phyloP scores from a whole-genome alignment of 306 rosid genomes.

The Sophora flavescens region DNA sequence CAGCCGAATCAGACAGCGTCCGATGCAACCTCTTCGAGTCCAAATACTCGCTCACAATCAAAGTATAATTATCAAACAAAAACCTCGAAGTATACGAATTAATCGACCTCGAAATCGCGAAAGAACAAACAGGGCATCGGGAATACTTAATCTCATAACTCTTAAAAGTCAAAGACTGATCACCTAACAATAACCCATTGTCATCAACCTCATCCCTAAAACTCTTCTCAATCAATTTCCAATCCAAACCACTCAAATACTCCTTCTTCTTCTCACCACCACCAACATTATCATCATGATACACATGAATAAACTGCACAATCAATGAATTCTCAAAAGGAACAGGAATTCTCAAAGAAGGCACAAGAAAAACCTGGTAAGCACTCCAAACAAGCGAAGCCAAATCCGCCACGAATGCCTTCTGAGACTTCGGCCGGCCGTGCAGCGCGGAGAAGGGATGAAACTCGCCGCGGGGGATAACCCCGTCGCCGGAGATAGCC shows the following conservation, averaged over 20 bases:
- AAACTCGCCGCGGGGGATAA: constrained; percentile 83
- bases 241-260: constrained; percentile 68
- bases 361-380: constrained; percentile 86
- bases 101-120: constrained; percentile 75
- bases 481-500: constrained; percentile 84
- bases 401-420: constrained; percentile 75
- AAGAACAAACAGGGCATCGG: constrained; percentile 69
- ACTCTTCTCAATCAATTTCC: constrained; percentile 69
- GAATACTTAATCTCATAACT: constrained; percentile 56
- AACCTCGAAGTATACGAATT: constrained; percentile 90
- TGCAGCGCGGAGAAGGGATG: constrained; percentile 86
- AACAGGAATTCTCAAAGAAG: constrained; percentile 83
- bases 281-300: background rate
- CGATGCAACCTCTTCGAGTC: constrained; percentile 90
- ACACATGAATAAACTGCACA: constrained; percentile 78
- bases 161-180: constrained; percentile 75
- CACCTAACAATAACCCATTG: constrained; percentile 67
- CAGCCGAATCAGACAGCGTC: constrained; percentile 74
- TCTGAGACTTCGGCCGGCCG: constrained; percentile 72
- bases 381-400: constrained; percentile 84
- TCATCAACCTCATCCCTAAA: constrained; percentile 70
- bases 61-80: constrained; percentile 84
- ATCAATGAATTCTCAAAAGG: constrained; percentile 69
- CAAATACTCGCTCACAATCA: constrained; percentile 96
- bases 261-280: constrained; percentile 44